Conservation (phyloP, 169 alveolate species). For the Eimeria acervulina region DNA sequence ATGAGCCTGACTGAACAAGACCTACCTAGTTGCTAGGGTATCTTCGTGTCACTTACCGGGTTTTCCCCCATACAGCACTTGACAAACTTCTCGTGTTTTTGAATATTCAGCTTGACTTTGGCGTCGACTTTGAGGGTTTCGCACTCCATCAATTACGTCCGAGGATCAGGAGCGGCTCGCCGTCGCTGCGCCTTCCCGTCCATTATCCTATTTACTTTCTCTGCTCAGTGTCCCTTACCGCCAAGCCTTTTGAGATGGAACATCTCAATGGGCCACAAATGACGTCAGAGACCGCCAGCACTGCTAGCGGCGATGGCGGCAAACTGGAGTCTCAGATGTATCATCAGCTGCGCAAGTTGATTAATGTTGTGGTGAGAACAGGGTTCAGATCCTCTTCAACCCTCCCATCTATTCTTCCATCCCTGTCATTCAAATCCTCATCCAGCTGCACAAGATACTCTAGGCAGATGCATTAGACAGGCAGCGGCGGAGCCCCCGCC, state of each 20-base stretch:
- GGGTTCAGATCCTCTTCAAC: neutral
- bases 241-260: conserved; percentile 48
- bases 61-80: neutral
- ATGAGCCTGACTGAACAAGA: neutral
- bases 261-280: conserved; percentile 62
- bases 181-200: neutral
- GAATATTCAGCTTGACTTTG: neutral
- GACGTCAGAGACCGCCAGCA: conserved; percentile 77
- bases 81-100: conserved; percentile 1
- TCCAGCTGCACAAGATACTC: neutral
- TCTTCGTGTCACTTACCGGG: neutral
- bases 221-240: neutral
- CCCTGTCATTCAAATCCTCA: neutral
- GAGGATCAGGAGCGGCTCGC: neutral
- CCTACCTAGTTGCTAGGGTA: neutral
- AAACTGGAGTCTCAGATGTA: conserved; percentile 84
- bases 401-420: neutral
- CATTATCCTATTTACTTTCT: neutral
- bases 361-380: conserved; percentile 83
- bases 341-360: conserved; percentile 83
- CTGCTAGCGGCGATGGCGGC: conserved; percentile 63
- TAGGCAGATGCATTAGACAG: neutral
- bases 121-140: neutral
- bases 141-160: neutral
- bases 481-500: neutral